A percentile compares a stretch with the other conserved stretches of the same genome.
Conservation (phyloP, 2,329 filamentous ascomycete species). For the Fusarium pseudoanthophilum region DNA sequence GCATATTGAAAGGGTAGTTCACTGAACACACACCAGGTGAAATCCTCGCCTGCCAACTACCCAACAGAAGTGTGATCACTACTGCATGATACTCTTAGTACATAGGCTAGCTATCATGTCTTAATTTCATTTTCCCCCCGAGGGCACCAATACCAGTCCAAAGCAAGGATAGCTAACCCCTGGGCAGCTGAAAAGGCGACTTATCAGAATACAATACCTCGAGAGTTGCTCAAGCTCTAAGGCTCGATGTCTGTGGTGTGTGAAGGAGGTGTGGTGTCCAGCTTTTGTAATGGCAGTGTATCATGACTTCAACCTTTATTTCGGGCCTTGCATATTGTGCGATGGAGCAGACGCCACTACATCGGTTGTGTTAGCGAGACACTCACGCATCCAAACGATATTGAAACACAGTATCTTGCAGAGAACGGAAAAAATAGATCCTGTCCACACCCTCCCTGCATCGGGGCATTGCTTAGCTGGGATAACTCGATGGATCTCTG, state of each 20-base stretch:
- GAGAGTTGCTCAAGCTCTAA: not conserved
- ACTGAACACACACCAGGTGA: not conserved
- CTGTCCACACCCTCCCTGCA: not conserved
- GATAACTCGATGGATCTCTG: not conserved
- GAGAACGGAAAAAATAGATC: not conserved
- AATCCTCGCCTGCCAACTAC: not conserved
- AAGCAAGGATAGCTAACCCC: constrained; percentile 23
- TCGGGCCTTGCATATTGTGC: not conserved
- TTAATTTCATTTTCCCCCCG: constrained; percentile 9
- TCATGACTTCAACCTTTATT: constrained; percentile 3
- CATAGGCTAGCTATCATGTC: constrained; percentile 12
- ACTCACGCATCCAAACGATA: not conserved
- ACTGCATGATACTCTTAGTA: constrained; percentile 25
- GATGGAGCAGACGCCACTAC: constrained; percentile 1
- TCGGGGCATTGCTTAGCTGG: not conserved
- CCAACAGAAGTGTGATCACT: constrained; percentile 7
- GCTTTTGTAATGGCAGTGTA: not conserved
- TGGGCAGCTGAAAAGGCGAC: constrained; percentile 25
- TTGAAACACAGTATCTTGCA: not conserved
- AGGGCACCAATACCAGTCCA: constrained; percentile 25
- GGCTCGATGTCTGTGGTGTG: not conserved
- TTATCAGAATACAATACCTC: constrained; percentile 9
- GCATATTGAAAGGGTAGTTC: not conserved
- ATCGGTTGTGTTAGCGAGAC: not conserved
- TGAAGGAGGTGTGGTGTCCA: not conserved